Evolutionary conservation across 2,329 filamentous ascomycete genomes (phyloP), one percentile per base, ranked within the genome.

Genomic region (Ophiocordyceps camponoti-rufipedis): DNA sequence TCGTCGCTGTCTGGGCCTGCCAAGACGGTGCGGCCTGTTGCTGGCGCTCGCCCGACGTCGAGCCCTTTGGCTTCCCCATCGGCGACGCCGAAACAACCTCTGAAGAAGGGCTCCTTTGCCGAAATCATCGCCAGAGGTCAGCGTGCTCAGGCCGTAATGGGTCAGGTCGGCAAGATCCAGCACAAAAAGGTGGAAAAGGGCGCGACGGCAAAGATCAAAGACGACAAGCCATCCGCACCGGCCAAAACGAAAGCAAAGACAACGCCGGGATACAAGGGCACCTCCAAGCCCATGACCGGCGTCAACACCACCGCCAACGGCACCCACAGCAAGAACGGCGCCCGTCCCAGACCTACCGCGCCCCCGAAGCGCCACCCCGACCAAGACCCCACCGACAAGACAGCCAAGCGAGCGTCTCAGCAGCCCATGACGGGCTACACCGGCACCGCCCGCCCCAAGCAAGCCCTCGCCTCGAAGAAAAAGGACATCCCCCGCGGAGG

Each of bases 91-190:
- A 64, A 63, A 47, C 58, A 65, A 3, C 62, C 72, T 2, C 78
- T 77, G 1, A 85, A 85, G 60, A 84, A 82, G 55, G 79, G 81
- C 2, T 83, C 80, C 0, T 88, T 78, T 58, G 75, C 78, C 35
- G 82, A 86, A 54, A 81, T 86, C 48, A 70, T 88, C 62, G 80
- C 80, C 46, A 72, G 80, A 52, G 84, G 77, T 31, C 78, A 82
- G 55, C 75, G 75, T 49, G 79, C 75, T 12, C 75, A 83, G 54
- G 68, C 66, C 38, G 67, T 64, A 39, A 72, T 75, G 65, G 72
- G 67, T n/a, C 72, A 72, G 52, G 69, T 81, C 23, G 81, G 80
- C 46, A 78, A 76, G 53, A 84, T 86, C 52, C 82, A 85, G 56
- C 81, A 86, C 60, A 85, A 85, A 57, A 70, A 79, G 18, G 72